Percentiles rank a stretch among this genome's conserved stretches.
phyloP scores from a whole-genome alignment of 768 basidiomycete species.

The Candolleomyces eurysporus region DNA sequence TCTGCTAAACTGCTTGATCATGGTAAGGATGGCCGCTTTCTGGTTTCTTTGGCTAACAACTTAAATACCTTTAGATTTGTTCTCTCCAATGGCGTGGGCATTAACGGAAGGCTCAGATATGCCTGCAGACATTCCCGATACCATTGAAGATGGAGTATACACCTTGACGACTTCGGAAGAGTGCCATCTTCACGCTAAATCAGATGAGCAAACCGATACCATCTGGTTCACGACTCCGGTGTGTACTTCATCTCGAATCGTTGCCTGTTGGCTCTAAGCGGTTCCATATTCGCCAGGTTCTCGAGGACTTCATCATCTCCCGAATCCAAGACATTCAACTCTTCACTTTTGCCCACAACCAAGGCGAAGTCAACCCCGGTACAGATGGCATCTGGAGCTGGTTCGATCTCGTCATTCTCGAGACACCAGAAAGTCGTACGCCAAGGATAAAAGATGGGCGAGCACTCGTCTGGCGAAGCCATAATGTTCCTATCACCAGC shows the following conservation, averaged over 20 bases:
- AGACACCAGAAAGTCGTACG: background rate
- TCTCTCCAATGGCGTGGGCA: constrained; percentile 19
- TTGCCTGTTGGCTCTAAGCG: background rate
- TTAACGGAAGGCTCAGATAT: constrained; percentile 10
- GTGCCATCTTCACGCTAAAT: constrained; percentile 12
- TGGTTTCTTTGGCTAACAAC: background rate
- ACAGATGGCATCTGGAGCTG: constrained; percentile 8
- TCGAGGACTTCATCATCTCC: constrained; percentile 19
- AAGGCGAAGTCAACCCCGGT: background rate
- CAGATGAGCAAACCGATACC: constrained; percentile 10
- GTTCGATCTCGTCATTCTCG: constrained; percentile 11
- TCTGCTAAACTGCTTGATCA: constrained; percentile 17
- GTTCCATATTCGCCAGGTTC: constrained; percentile 14
- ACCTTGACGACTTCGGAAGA: constrained; percentile 14
- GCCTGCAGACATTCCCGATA: constrained; percentile 13
- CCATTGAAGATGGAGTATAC: constrained; percentile 18
- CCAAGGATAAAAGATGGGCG: background rate
- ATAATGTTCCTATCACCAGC: constrained; percentile 13
- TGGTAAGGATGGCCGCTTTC: constrained; percentile 12
- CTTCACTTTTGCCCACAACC: constrained; percentile 20
- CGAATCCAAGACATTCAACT: constrained; percentile 26
- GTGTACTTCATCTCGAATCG: background rate
- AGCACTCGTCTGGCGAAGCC: constrained; percentile 7
- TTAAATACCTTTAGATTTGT: constrained; percentile 11
- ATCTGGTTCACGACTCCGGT: constrained; percentile 27